A percentile compares a stretch with the other conserved stretches of the same genome.
Conservation (phyloP, 2,329 filamentous ascomycete genomes). For the Chaetomiaceae sp. region DNA sequence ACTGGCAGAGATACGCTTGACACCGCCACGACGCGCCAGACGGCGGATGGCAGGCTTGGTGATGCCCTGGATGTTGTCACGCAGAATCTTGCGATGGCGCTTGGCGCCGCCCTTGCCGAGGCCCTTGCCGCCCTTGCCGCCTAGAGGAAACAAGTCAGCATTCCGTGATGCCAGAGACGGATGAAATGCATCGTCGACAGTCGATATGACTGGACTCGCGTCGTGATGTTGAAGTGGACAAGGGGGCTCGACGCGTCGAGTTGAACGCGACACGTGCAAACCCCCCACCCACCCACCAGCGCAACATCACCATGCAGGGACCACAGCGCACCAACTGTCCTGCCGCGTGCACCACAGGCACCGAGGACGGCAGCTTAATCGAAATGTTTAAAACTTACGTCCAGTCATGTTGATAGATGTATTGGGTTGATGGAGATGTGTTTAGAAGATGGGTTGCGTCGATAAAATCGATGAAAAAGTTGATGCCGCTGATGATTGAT, state of each 20-base stretch:
- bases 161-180: slow-evolving; percentile 14
- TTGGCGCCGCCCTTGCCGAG: slow-evolving; percentile 98
- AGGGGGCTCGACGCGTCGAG: too few species aligned
- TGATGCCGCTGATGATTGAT: slow-evolving; percentile 17
- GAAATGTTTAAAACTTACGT: slow-evolving; percentile 54
- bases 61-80: slow-evolving; percentile 99
- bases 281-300: slow-evolving; percentile 21
- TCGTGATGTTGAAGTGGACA: too few species aligned
- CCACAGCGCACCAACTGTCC: too few species aligned
- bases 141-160: slow-evolving; percentile 47
- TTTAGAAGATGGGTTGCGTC: slow-evolving; percentile 29
- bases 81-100: slow-evolving; percentile 98
- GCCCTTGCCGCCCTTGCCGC: slow-evolving; percentile 95
- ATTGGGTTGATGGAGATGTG: slow-evolving; percentile 32
- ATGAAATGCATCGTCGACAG: too few species aligned
- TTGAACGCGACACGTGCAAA: too few species aligned
- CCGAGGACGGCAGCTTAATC: slow-evolving; percentile 21
- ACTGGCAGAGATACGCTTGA: slow-evolving; percentile 99
- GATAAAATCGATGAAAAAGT: slow-evolving; percentile 17
- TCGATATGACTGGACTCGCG: too few species aligned
- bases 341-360: too few species aligned
- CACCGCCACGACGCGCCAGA: slow-evolving; percentile 98
- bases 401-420: slow-evolving; percentile 61
- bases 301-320: too few species aligned
- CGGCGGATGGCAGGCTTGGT: slow-evolving; percentile 97